Base-by-base conservation (phyloP, 2,329 filamentous ascomycete species). In the Penicillium sp. region DNA sequence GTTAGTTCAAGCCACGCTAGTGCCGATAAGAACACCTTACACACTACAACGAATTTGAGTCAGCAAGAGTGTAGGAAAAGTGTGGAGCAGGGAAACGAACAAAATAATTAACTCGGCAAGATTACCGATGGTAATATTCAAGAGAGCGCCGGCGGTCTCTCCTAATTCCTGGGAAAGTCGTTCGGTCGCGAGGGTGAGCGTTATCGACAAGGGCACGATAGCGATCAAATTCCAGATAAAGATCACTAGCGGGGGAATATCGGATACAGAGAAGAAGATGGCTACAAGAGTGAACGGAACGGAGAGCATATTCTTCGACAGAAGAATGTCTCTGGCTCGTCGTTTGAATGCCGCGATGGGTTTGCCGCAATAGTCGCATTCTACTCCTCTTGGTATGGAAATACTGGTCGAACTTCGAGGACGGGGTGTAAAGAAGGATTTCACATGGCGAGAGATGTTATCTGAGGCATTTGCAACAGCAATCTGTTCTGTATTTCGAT, bases 91-190 rank as follows among this genome's bases (percentile, higher is more conserved):
- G 69, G 79, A 71, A 71, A 50, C 64, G 52, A 54, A 67, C 64
- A 90, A 90, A 59, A 90, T 89, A 66, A 90, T 90, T 66, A 90
- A 75, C 72, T 90, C 88, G 24, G 90, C 88, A 29, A 87, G 86
- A 70, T 90, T 90, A 60, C 88, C 87, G 76, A 90, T 89, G n/a
- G 87, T 90, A 56, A 90, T 85, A 68, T 90, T 90, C 70, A 90
- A 80, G 65, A 90, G 73, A 42, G 87, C 87, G 49, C 87, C 87
- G 47, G 89, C 76, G 7, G 86, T 86, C 70, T 90, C 87, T 44
- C 87, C 88, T 76, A 91, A 81, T 66, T 85, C 84, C 61, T 81
- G 81, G 44, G 88, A 87, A 54, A 90, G 87, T 48, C 83, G 87
- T 75, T 91, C 88, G 19, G 88, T 91, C 49, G 88, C 87, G 74